phyloP scores from a whole-genome alignment of 2,329 filamentous ascomycete species.

The Fusarium azukiicola region DNA sequence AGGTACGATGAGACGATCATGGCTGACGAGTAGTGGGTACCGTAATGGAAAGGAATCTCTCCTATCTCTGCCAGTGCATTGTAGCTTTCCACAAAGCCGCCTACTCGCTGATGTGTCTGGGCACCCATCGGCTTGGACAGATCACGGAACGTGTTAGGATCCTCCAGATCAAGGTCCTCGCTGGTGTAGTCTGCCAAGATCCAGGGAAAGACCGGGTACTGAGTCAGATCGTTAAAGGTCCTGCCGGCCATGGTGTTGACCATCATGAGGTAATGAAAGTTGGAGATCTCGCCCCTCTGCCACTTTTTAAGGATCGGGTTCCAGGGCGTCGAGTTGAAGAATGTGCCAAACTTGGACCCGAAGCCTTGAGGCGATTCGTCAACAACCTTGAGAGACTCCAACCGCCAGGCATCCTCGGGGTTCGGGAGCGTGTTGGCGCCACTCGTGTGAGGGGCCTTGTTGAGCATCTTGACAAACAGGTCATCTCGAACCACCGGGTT shows the following conservation, averaged over 20 bases:
- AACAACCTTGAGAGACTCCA: conserved; percentile 88
- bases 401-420: conserved; percentile 94
- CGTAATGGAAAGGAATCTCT: conserved; percentile 97
- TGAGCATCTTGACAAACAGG: conserved; percentile 87
- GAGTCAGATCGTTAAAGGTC: conserved; percentile 98
- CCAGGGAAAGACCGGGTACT: conserved; percentile 99
- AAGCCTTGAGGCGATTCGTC: conserved; percentile 82
- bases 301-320: conserved; percentile 94
- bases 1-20: conserved; percentile 99
- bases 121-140: conserved; percentile 98
- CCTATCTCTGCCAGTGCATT: conserved; percentile 94
- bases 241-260: conserved; percentile 98
- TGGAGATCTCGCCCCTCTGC: conserved; percentile 97
- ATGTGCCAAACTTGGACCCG: conserved; percentile 93
- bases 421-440: conserved; percentile 85
- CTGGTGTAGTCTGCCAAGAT: conserved; percentile 97
- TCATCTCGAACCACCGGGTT: conserved; percentile 88
- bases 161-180: conserved; percentile 91
- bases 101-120: conserved; percentile 87
- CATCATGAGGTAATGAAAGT: conserved; percentile 99
- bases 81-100: conserved; percentile 91
- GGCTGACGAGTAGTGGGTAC: conserved; percentile 98
- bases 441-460: conserved; percentile 90
- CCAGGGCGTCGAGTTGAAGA: conserved; percentile 91
- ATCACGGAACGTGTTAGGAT: conserved; percentile 93